Evolutionary conservation across 2,329 filamentous ascomycete species (phyloP).

Genomic region (Tolypocladium endophyticum): DNA sequence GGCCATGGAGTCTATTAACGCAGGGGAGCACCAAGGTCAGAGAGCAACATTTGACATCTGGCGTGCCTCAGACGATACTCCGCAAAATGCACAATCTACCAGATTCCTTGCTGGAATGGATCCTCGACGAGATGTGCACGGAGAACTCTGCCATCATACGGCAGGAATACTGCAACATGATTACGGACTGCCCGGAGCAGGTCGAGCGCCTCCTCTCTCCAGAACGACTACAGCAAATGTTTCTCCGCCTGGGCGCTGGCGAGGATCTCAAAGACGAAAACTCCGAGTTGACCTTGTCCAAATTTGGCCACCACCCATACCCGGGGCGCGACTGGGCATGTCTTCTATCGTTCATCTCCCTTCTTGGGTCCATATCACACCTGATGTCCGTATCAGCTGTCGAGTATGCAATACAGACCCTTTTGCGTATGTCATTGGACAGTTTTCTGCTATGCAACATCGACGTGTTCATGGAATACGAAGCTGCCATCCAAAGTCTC

Average conservation of each 20-base stretch:
- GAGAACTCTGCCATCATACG: slow-evolving; percentile 47
- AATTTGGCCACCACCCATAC: slow-evolving; percentile 16
- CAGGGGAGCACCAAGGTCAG: slow-evolving; percentile 34
- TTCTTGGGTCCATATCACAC: slow-evolving; percentile 27
- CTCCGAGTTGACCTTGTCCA: slow-evolving; percentile 11
- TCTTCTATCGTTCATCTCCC: slow-evolving; percentile 30
- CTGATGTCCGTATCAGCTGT: slow-evolving; percentile 22
- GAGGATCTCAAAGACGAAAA: slow-evolving; percentile 27
- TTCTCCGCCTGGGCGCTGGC: slow-evolving; percentile 47
- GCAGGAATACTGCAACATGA: slow-evolving; percentile 48
- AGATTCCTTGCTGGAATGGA: slow-evolving; percentile 57
- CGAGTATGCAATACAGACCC: slow-evolving; percentile 30
- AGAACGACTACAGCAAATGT: slow-evolving; percentile 38
- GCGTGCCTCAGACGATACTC: slow-evolving; percentile 45
- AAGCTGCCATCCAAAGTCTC: slow-evolving; percentile 32
- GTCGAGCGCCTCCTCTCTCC: slow-evolving; percentile 33
- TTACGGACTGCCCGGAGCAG: slow-evolving; percentile 33
- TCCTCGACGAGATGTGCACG: slow-evolving; percentile 46
- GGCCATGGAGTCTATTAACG: slow-evolving; percentile 36
- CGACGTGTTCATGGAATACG: slow-evolving; percentile 27
- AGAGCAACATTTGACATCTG: slow-evolving; percentile 50
- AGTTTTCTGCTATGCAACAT: slow-evolving; percentile 32
- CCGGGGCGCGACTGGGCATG: slow-evolving; percentile 33
- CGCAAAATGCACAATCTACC: slow-evolving; percentile 32
- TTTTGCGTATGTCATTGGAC: slow-evolving; percentile 47